Evolutionary conservation across 2,329 filamentous ascomycete species (phyloP).

Genomic region (Parastagonospora avenae): DNA sequence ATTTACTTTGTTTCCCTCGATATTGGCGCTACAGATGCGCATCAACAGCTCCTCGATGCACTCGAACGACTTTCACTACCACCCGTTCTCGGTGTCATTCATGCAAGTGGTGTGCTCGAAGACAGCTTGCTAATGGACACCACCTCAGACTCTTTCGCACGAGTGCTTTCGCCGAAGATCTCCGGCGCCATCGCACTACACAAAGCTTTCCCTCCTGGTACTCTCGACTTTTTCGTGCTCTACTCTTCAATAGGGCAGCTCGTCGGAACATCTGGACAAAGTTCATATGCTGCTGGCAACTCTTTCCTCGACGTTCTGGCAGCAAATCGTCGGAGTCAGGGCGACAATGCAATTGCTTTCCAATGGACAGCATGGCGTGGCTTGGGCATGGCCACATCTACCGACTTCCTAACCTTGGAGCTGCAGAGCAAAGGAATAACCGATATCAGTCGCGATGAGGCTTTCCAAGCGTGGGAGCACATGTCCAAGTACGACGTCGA

Average conservation of each 20-base stretch:
- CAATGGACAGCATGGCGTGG: slow-evolving; percentile 53
- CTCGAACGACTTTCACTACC: slow-evolving; percentile 46
- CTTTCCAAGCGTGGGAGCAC: slow-evolving; percentile 51
- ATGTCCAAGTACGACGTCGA: slow-evolving; percentile 43
- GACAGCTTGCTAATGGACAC: slow-evolving; percentile 45
- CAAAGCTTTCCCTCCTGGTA: slow-evolving; percentile 28
- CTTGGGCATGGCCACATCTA: slow-evolving; percentile 46
- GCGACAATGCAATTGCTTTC: slow-evolving; percentile 51
- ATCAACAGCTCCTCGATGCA: slow-evolving; percentile 16
- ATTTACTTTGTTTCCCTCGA: slow-evolving; percentile 47
- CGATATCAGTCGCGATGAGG: slow-evolving; percentile 49
- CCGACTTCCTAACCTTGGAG: slow-evolving; percentile 50
- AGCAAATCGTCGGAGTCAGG: slow-evolving; percentile 30
- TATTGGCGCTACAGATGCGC: slow-evolving; percentile 32
- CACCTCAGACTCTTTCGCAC: slow-evolving; percentile 32
- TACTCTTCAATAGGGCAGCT: slow-evolving; percentile 34
- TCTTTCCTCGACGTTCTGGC: slow-evolving; percentile 38
- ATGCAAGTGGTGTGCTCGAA: slow-evolving; percentile 49
- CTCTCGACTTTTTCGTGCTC: slow-evolving; percentile 34
- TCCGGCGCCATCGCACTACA: slow-evolving; percentile 35
- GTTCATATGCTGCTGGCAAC: slow-evolving; percentile 35
- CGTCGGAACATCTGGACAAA: slow-evolving; percentile 29
- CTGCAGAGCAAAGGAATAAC: slow-evolving; percentile 51
- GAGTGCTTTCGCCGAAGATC: slow-evolving; percentile 43
- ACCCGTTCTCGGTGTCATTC: slow-evolving; percentile 49